Evolutionary conservation across 805 yeast species (phyloP), one percentile per base, ranked within the genome.

Genomic region (Groenewaldozyma salmanticensis): DNA sequence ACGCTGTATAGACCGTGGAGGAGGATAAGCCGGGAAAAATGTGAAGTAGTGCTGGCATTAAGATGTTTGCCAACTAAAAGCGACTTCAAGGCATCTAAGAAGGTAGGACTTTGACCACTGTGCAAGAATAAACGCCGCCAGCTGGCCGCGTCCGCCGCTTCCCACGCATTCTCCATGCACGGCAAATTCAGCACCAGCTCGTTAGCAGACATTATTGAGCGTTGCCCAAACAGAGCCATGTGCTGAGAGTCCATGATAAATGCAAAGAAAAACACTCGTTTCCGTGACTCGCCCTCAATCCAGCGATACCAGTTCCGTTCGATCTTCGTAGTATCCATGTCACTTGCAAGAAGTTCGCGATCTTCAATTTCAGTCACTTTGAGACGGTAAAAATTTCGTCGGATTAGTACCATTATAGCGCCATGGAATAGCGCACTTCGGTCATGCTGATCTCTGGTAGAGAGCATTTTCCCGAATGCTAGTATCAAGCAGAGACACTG

Each of bases 241-340:
- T 54, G 59, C 43, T 54, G 59, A n/a, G 57, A 43, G 45, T 54
- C 59, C 57, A 54, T 54, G 21, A 54, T 42, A 42, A 54, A 54
- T 27, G 52, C 51, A 22, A 54, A 47, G 24, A 42, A 50, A 7
- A 49, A 49, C 20, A 48, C 47, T 16, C 59, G 42, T 35, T 48
- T 50, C 33, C 49, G 44, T 7, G 57, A 51, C 34, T 54, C 59
- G 15, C 32, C 24, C 21, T 51, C 55, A 24, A 54, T 52, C 59
- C 59, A 54, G 16, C 41, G 31, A 11, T 46, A 43, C 57, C 57
- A 54, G 19, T 42, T 39, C 18, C 38, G 17, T 27, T 43, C 40
- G 7, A 45, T 18, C 11, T 43, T 39, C n/a, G n/a, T n/a, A 13
- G 29, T 9, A 24, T 24, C 29, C 16, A 31, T 13, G 18, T 37